Conservation (phyloP, 208 protist genomes). For the Angomonas ambiguus region DNA sequence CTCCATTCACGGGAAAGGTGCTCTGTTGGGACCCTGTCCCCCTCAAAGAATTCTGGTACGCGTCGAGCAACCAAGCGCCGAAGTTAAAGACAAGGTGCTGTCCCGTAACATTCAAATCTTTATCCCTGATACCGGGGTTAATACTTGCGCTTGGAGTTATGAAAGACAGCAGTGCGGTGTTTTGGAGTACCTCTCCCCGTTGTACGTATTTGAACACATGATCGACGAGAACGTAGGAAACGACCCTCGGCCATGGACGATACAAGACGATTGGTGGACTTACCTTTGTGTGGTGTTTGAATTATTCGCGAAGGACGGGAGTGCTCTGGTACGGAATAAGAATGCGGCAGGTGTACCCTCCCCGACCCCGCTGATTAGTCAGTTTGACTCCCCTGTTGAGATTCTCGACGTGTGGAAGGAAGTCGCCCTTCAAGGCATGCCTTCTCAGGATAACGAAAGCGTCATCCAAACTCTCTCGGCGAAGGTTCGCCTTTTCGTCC, state of each 20-base stretch:
- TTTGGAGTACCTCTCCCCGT: conserved; percentile 73
- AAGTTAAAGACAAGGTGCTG: conserved; percentile 15
- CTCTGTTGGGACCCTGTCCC: conserved; percentile 70
- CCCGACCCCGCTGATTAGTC: conserved; percentile 38
- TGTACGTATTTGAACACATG: conserved; percentile 72
- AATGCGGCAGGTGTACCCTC: conserved; percentile 19
- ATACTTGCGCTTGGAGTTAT: conserved; percentile 67
- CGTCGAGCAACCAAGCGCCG: conserved; percentile 28
- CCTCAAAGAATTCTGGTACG: conserved; percentile 67
- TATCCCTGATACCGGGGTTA: conserved; percentile 58
- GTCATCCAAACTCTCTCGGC: conserved; percentile 15
- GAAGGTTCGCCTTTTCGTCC: conserved; percentile 47
- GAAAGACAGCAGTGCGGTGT: conserved; percentile 83
- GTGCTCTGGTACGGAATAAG: conserved; percentile 41
- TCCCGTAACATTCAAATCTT: conserved; percentile 60
- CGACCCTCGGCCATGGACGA: conserved; percentile 55
- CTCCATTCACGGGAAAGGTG: conserved; percentile 72
- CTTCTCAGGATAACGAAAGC: background rate
- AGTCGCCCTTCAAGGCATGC: conserved; percentile 26
- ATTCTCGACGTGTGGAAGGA: conserved; percentile 60
- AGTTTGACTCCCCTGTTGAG: conserved; percentile 47
- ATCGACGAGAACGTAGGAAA: conserved; percentile 28
- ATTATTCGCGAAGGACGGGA: conserved; percentile 56
- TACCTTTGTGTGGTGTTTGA: conserved; percentile 77
- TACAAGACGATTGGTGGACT: conserved; percentile 80